Evolutionary conservation across 176 grass and related monocot species (phyloP).

Genomic region (Oryza rufipogon): DNA sequence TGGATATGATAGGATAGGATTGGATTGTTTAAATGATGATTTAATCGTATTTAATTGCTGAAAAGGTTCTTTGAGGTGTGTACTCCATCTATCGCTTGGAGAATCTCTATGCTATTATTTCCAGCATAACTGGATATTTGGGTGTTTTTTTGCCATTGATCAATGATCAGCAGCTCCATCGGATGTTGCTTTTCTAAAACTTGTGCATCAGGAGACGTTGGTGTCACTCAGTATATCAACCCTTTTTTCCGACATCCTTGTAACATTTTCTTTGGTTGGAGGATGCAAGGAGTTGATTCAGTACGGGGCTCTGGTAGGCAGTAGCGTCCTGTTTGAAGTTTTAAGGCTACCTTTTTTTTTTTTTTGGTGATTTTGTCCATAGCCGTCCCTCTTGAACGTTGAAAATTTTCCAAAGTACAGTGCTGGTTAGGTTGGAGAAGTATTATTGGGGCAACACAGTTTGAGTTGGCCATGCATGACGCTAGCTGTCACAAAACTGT

Average conservation of each 20-base stretch:
- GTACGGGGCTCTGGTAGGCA: too few relatives aligned
- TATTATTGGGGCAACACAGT: background rate
- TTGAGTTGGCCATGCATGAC: background rate
- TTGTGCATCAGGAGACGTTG: background rate
- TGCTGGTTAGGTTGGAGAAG: background rate
- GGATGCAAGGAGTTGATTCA: background rate
- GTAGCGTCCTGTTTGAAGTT: background rate
- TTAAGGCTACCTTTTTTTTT: background rate
- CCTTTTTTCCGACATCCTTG: background rate
- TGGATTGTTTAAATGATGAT: background rate
- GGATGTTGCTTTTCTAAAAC: background rate
- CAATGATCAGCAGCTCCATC: background rate
- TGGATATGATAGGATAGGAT: constrained; percentile 12
- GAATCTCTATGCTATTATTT: background rate
- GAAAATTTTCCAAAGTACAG: background rate
- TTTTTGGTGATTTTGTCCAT: background rate
- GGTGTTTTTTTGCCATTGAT: background rate
- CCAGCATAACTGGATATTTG: background rate
- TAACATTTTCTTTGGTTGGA: background rate
- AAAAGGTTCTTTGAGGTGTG: background rate
- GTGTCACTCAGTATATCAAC: background rate
- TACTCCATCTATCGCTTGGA: too few relatives aligned
- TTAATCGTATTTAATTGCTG: background rate
- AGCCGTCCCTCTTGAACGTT: background rate
- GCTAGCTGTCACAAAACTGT: background rate